Conservation (phyloP, 306 rosid species). For the Luffa acutangula region DNA sequence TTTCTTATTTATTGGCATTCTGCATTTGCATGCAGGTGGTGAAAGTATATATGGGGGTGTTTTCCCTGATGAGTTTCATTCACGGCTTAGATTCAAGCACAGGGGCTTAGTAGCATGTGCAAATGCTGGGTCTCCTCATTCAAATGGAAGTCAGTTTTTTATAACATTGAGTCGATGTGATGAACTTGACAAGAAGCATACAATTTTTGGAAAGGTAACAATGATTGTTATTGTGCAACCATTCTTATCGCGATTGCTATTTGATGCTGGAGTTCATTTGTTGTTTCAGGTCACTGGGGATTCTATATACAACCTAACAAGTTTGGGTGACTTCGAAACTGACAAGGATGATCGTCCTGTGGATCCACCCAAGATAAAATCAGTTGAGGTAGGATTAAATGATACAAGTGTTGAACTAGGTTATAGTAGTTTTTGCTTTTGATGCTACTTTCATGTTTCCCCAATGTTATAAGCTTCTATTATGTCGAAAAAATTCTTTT, state of each 20-base stretch:
- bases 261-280: slow-evolving; percentile 13
- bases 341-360: slow-evolving; percentile 73
- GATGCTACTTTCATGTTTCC: slow-evolving; percentile 1
- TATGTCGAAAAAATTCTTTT: slow-evolving; percentile 1
- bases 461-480: neutral
- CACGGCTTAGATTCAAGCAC: slow-evolving; percentile 84
- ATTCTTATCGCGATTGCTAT: neutral
- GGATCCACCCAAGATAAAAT: slow-evolving; percentile 69
- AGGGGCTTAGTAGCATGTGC: slow-evolving; percentile 91
- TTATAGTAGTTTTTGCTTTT: neutral
- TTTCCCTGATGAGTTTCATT: slow-evolving; percentile 79
- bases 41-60: slow-evolving; percentile 73
- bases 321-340: slow-evolving; percentile 76
- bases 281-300: slow-evolving; percentile 84
- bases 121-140: slow-evolving; percentile 49
- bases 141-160: slow-evolving; percentile 91
- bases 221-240: neutral
- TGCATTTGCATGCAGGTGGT: slow-evolving; percentile 41
- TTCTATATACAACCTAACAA: slow-evolving; percentile 70
- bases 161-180: slow-evolving; percentile 66
- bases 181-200: slow-evolving; percentile 74
- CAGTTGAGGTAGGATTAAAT: slow-evolving; percentile 62
- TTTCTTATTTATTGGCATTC: neutral
- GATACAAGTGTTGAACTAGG: neutral
- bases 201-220: slow-evolving; percentile 75